These are phyloP conservation scores for Diaporthe citri DNA, from an alignment of 2,329 filamentous ascomycete species.

Conservation along the genomic window DNA sequence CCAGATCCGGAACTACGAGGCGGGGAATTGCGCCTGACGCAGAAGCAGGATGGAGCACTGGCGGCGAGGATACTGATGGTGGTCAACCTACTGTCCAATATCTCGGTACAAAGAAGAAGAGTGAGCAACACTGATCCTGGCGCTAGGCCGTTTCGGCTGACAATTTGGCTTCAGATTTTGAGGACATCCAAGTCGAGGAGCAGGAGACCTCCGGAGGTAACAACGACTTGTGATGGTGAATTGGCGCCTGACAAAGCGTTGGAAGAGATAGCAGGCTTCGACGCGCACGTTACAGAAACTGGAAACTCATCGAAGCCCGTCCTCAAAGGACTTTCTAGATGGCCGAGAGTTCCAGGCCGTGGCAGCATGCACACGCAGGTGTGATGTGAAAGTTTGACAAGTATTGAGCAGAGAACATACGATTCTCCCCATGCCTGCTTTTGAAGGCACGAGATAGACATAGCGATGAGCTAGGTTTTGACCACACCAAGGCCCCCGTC, in stretches of 20 bases:
- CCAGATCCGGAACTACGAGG: background rate
- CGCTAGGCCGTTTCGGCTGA: background rate
- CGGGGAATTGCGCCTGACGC: constrained; percentile 41
- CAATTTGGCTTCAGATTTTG: background rate
- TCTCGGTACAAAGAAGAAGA: constrained; percentile 9
- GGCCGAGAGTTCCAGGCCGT: background rate
- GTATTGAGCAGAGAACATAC: constrained; percentile 39
- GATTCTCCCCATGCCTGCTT: constrained; percentile 17
- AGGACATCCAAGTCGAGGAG: background rate
- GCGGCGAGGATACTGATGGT: constrained; percentile 50
- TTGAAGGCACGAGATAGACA: constrained; percentile 26
- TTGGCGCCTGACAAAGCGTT: background rate
- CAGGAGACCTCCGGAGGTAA: background rate
- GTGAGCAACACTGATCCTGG: constrained; percentile 25
- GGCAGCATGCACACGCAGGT: background rate
- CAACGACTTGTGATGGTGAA: background rate
- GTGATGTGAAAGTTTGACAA: background rate
- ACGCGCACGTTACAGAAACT: too few relatives aligned
- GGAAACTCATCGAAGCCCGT: too few relatives aligned
- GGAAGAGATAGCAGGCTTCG: background rate
- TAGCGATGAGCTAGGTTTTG: constrained; percentile 27
- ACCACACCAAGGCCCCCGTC: constrained; percentile 10
- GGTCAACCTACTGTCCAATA: constrained; percentile 38
- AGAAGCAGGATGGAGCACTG: constrained; percentile 49
- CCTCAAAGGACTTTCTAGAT: background rate